Evolutionary conservation across 1,284 basidiomycete genomes (phyloP).

Genomic region (Rhodotorula sp.): DNA sequence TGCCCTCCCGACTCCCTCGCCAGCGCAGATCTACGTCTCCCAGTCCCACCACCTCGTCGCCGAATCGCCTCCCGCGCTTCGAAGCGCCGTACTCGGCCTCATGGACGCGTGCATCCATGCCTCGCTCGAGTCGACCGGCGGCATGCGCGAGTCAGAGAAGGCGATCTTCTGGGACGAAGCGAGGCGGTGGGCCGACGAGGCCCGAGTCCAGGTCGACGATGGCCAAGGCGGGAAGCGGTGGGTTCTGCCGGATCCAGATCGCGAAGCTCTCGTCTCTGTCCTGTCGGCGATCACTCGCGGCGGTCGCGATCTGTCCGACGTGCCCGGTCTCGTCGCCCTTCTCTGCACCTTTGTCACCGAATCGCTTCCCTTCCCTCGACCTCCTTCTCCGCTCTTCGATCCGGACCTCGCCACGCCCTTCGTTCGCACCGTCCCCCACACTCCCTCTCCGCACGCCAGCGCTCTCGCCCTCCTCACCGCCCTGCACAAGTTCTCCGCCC

Average conservation of each 20-base stretch:
- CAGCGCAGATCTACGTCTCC: slow-evolving; percentile 38
- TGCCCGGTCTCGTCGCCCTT: slow-evolving; percentile 41
- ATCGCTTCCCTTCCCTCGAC: slow-evolving; percentile 31
- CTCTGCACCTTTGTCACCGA: slow-evolving; percentile 41
- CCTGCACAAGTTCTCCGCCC: slow-evolving; percentile 43
- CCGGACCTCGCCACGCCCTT: slow-evolving; percentile 41
- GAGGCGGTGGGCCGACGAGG: slow-evolving; percentile 38
- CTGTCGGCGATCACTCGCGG: slow-evolving; percentile 39
- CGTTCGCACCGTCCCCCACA: slow-evolving; percentile 30
- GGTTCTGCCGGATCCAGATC: slow-evolving; percentile 31
- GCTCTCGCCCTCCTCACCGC: slow-evolving; percentile 41
- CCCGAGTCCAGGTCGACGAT: slow-evolving; percentile 32
- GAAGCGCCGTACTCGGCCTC: slow-evolving; percentile 29
- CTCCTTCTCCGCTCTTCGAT: slow-evolving; percentile 42
- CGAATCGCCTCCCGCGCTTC: slow-evolving; percentile 13
- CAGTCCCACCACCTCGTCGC: slow-evolving; percentile 32
- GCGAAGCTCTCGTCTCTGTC: slow-evolving; percentile 40
- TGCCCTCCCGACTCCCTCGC: slow-evolving; percentile 17
- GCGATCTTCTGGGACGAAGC: slow-evolving; percentile 41
- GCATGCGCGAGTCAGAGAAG: slow-evolving; percentile 38
- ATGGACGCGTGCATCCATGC: slow-evolving; percentile 37
- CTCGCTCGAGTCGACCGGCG: slow-evolving; percentile 33
- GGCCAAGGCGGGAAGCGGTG: slow-evolving; percentile 26
- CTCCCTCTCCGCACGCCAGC: slow-evolving; percentile 28
- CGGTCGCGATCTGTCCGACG: slow-evolving; percentile 42